Percentiles rank a stretch among this genome's conserved stretches.
phyloP scores from a whole-genome alignment of 768 basidiomycete genomes.

The Pisolithus marmoratus region DNA sequence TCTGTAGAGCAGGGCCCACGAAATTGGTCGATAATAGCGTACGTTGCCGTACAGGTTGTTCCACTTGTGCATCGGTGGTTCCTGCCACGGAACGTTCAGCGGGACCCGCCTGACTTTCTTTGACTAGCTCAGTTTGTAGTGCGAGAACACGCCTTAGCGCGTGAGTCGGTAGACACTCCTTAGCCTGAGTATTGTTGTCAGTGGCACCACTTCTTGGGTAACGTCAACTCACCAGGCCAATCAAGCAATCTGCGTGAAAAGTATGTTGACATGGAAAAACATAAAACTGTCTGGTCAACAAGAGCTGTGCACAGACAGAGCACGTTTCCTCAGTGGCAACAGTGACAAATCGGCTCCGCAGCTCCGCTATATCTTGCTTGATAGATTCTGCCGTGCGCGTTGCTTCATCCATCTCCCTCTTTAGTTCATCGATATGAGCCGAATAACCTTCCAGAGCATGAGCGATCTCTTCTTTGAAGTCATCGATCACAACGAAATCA shows the following conservation, averaged over 20 bases:
- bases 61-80: constrained; percentile 28
- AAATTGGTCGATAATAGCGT: constrained; percentile 76
- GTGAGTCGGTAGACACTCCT: constrained; percentile 81
- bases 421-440: constrained; percentile 82
- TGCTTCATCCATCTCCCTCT: constrained; percentile 94
- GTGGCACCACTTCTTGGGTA: not conserved
- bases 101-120: constrained; percentile 33
- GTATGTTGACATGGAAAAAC: constrained; percentile 97
- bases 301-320: constrained; percentile 65
- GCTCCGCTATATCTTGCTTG: constrained; percentile 80
- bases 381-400: constrained; percentile 89
- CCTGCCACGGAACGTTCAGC: constrained; percentile 30
- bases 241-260: constrained; percentile 97
- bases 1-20: constrained; percentile 46
- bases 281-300: constrained; percentile 91
- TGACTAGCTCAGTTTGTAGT: constrained; percentile 80
- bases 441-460: constrained; percentile 93
- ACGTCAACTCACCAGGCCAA: constrained; percentile 69
- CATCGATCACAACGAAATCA: constrained; percentile 98
- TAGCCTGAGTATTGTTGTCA: constrained; percentile 52
- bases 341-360: constrained; percentile 88
- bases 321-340: constrained; percentile 86
- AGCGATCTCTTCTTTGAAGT: constrained; percentile 99
- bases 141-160: constrained; percentile 80
- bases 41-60: constrained; percentile 51